Evolutionary conservation across 129 eudicot genomes (phyloP).

Genomic region (Escallonia herrerae): DNA sequence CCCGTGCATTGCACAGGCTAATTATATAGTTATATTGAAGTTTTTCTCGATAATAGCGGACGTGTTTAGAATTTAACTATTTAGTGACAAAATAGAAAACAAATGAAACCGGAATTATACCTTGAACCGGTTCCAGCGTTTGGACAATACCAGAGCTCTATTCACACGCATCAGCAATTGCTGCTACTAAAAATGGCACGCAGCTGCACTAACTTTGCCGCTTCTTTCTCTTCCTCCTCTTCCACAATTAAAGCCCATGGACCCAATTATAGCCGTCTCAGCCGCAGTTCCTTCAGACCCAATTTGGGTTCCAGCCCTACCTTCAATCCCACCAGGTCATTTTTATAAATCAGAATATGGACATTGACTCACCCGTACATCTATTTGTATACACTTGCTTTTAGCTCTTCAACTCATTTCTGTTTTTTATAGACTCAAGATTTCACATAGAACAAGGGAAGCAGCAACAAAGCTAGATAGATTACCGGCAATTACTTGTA

Average conservation of each 20-base stretch:
- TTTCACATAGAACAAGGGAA: constrained; percentile 24
- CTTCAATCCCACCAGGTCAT: constrained; percentile 27
- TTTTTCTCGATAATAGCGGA: no score
- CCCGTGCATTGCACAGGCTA: no score
- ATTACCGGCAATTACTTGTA: constrained; percentile 35
- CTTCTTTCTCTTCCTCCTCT: constrained; percentile 20
- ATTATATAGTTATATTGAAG: no score
- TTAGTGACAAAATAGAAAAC: no score
- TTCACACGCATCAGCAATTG: constrained; percentile 11
- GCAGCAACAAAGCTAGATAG: constrained; percentile 13
- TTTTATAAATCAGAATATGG: not conserved
- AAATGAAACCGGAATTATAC: no score
- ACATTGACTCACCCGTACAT: not conserved
- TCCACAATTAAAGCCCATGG: constrained; percentile 9
- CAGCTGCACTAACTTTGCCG: constrained; percentile 16
- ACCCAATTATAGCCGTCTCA: constrained; percentile 14
- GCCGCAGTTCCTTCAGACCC: constrained; percentile 31
- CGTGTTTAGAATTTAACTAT: no score
- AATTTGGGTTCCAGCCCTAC: constrained; percentile 15
- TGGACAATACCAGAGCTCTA: no score
- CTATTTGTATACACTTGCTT: not conserved
- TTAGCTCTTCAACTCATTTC: not conserved
- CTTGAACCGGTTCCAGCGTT: no score
- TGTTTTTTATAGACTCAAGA: constrained; percentile 34
- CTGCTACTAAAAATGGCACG: not conserved